These are phyloP conservation scores for Phyllostachys edulis DNA, from an alignment of 176 grass and related monocot genomes.

Conservation along the genomic window DNA sequence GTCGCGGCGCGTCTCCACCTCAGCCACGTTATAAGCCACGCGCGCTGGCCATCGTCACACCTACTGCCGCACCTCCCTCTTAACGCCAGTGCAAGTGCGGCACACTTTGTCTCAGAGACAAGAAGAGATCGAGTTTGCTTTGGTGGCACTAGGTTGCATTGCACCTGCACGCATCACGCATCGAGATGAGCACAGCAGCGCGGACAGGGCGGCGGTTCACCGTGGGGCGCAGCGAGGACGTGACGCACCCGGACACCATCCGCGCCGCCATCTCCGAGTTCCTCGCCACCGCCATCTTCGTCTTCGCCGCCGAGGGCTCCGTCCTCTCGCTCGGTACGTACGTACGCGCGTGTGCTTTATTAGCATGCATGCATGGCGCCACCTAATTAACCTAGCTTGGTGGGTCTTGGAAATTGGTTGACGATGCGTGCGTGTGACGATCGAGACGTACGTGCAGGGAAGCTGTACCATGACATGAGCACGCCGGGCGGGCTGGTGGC, in stretches of 20 bases:
- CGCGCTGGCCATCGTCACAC: neutral
- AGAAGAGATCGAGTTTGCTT: neutral
- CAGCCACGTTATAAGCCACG: constrained; percentile 30
- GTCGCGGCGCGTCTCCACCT: constrained; percentile 22
- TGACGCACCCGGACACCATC: constrained; percentile 73
- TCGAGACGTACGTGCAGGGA: constrained; percentile 44
- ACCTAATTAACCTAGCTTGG: neutral
- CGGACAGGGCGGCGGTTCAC: constrained; percentile 51
- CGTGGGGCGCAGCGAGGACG: constrained; percentile 73
- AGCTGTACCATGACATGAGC: constrained; percentile 71
- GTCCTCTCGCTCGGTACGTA: constrained; percentile 76
- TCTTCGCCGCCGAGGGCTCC: constrained; percentile 96
- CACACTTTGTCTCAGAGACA: neutral
- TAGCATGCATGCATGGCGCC: neutral
- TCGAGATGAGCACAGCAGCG: constrained; percentile 35
- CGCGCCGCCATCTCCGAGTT: constrained; percentile 87
- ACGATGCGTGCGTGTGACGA: neutral
- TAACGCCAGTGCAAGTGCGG: neutral
- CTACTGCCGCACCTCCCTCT: neutral
- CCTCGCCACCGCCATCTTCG: constrained; percentile 83
- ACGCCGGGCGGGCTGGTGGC: constrained; percentile 63
- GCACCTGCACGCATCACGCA: neutral
- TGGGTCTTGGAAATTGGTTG: too few relatives aligned
- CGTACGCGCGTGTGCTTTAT: too few relatives aligned
- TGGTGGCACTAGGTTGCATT: neutral